Evolutionary conservation across 73 alveolate species (phyloP), one percentile per base, ranked within the genome.

Genomic region (Symbiodinium pilosum): DNA sequence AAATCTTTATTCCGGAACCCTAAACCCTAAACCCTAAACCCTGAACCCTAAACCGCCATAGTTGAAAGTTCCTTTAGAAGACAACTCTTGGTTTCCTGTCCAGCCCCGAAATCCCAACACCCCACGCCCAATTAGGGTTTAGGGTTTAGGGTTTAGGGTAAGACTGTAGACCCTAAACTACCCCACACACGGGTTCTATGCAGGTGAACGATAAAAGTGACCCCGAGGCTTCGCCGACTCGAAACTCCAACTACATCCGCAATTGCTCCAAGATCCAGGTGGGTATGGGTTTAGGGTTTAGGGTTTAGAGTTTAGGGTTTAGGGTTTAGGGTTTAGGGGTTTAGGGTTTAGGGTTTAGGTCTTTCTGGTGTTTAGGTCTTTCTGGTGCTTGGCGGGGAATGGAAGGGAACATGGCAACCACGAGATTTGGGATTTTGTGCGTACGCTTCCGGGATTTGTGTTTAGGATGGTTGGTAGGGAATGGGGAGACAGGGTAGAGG

Each of bases 221-320:
- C 73, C 30, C 40, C 40, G 12, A 88, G 95, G 97, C 97, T 51
- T 59, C 97, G 1, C 97, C 97, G 30, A 91, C 97, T 26, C 87
- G 97, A 69, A 91, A 91, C 88, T 91, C 97, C 32, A 86, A 69
- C 97, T 91, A 91, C 88, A 91, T 91, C 68, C 97, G 97, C 42
- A 91, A 86, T 88, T 91, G 97, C 68, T 91, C 97, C 52, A 91
- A 91, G 56, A 84, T 91, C 39, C 97, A 91, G 97, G 97, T 47
- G 59, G 59, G 59, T 47, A 9, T 47, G 59, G 59, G 59, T n/a
- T n/a, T 47, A 47, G 59, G 59, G 59, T 47, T n/a, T 47, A 64
- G 38, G 81, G 77, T 64, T 64, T 26, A 64, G 75, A 1, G 28
- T 56, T 56, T 56, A 26, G 38, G 81, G 40, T 0, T 64, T 2